Percentiles rank a stretch among this genome's conserved stretches.
These are phyloP conservation scores for Hyaloscypha bicolor DNA, from an alignment of 495 filamentous ascomycete species.

Conservation along the genomic window DNA sequence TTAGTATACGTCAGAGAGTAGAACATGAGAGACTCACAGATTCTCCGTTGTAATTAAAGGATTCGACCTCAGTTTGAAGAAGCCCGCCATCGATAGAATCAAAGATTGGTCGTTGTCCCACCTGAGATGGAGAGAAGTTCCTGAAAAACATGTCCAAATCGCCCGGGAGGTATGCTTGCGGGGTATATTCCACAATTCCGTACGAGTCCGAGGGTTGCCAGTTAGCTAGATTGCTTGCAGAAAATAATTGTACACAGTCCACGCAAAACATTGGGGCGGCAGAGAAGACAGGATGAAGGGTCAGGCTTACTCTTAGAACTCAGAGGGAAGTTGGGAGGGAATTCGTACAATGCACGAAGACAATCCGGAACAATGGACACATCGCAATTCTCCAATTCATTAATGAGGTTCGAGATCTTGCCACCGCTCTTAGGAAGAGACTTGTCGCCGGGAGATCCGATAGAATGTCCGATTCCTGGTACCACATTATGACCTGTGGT, in stretches of 20 bases:
- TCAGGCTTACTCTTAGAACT: slow-evolving; percentile 14
- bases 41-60: slow-evolving; percentile 22
- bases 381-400: slow-evolving; percentile 20
- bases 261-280: not conserved
- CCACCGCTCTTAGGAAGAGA: slow-evolving; percentile 12
- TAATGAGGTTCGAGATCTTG: not conserved
- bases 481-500: slow-evolving; percentile 26
- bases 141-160: slow-evolving; percentile 23
- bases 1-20: not conserved
- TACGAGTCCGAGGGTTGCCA: slow-evolving; percentile 11
- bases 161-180: slow-evolving; percentile 22
- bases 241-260: not conserved
- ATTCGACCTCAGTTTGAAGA: slow-evolving; percentile 5
- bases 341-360: slow-evolving; percentile 15
- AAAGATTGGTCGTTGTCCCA: slow-evolving; percentile 16
- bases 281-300: not conserved
- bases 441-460: slow-evolving; percentile 10
- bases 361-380: slow-evolving; percentile 19
- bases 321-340: slow-evolving; percentile 4
- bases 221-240: not conserved
- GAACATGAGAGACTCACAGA: slow-evolving; percentile 10
- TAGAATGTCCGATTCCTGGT: slow-evolving; percentile 8
- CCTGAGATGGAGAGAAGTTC: slow-evolving; percentile 13
- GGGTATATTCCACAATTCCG: slow-evolving; percentile 24
- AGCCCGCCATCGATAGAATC: slow-evolving; percentile 25